Evolutionary conservation across 2,329 filamentous ascomycete species (phyloP).

Genomic region (Aschersonia sp.): DNA sequence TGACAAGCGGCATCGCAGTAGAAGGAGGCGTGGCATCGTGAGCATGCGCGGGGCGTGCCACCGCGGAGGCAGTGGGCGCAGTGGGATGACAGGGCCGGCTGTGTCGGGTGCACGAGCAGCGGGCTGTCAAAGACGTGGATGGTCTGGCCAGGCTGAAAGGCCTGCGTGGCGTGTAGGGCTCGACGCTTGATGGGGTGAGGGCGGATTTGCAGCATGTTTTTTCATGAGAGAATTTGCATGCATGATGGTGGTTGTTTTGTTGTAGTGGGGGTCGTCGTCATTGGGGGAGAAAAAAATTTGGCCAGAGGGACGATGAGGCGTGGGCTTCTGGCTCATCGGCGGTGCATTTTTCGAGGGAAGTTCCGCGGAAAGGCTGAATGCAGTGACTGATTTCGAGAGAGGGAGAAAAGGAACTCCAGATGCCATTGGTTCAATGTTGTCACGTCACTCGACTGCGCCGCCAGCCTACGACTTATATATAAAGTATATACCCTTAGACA

Average conservation of each 20-base stretch:
- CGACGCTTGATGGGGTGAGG: conserved; percentile 25
- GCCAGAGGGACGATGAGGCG: too few species aligned
- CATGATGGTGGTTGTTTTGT: neutral
- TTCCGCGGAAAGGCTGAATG: too few species aligned
- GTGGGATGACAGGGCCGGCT: conserved; percentile 21
- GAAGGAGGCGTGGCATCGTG: conserved; percentile 33
- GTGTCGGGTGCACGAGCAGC: conserved; percentile 31
- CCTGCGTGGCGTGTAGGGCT: conserved; percentile 25
- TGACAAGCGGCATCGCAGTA: conserved; percentile 45
- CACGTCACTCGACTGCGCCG: too few species aligned
- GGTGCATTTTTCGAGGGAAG: too few species aligned
- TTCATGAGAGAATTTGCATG: neutral
- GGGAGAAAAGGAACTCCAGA: too few species aligned
- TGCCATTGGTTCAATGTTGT: too few species aligned
- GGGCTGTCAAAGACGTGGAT: conserved; percentile 27
- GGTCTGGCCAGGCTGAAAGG: conserved; percentile 27
- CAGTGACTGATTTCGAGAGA: too few species aligned
- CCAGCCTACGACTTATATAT: too few species aligned
- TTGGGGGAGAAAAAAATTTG: neutral
- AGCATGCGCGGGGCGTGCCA: conserved; percentile 25
- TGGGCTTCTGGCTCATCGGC: too few species aligned
- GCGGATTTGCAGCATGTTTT: conserved; percentile 11
- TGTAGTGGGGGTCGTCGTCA: neutral
- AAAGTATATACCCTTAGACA: too few species aligned
- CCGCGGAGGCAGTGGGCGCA: conserved; percentile 35